These are phyloP conservation scores for Cucurbita pepo DNA, from an alignment of 306 rosid species.

Conservation along the genomic window DNA sequence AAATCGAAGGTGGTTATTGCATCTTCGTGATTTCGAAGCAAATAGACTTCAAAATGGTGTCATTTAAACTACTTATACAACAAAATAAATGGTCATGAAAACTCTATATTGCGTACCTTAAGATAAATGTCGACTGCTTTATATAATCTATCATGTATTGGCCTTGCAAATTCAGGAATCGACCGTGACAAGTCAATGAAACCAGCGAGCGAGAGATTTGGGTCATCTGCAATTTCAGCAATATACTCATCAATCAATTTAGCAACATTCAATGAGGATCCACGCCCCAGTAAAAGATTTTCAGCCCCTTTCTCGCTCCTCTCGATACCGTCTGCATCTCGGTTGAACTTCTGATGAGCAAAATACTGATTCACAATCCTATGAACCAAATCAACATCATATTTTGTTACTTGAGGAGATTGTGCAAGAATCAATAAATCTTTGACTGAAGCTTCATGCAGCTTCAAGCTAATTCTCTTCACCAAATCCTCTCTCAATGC, in stretches of 20 bases:
- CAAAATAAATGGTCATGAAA: not conserved
- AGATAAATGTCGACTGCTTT: slow-evolving; percentile 62
- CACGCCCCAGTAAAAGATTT: slow-evolving; percentile 29
- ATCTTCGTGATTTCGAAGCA: not conserved
- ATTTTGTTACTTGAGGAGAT: slow-evolving; percentile 42
- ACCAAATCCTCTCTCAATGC: slow-evolving; percentile 41
- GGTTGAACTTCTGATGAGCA: slow-evolving; percentile 21
- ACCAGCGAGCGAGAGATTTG: slow-evolving; percentile 37
- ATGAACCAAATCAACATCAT: slow-evolving; percentile 56
- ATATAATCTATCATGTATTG: slow-evolving; percentile 74
- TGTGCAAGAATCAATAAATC: slow-evolving; percentile 74
- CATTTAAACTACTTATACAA: not conserved
- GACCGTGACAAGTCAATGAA: slow-evolving; percentile 53
- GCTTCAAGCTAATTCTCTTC: slow-evolving; percentile 40
- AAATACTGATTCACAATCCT: slow-evolving; percentile 42
- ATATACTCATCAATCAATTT: slow-evolving; percentile 64
- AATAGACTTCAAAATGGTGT: not conserved
- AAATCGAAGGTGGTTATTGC: not conserved
- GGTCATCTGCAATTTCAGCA: slow-evolving; percentile 55
- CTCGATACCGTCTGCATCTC: slow-evolving; percentile 17
- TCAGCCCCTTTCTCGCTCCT: slow-evolving; percentile 40
- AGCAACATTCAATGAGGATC: slow-evolving; percentile 50
- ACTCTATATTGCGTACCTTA: slow-evolving; percentile 36
- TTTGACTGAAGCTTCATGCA: slow-evolving; percentile 61
- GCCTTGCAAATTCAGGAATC: slow-evolving; percentile 56